phyloP scores from a whole-genome alignment of 176 grass and related monocot genomes.

The Alloteropsis semialata region DNA sequence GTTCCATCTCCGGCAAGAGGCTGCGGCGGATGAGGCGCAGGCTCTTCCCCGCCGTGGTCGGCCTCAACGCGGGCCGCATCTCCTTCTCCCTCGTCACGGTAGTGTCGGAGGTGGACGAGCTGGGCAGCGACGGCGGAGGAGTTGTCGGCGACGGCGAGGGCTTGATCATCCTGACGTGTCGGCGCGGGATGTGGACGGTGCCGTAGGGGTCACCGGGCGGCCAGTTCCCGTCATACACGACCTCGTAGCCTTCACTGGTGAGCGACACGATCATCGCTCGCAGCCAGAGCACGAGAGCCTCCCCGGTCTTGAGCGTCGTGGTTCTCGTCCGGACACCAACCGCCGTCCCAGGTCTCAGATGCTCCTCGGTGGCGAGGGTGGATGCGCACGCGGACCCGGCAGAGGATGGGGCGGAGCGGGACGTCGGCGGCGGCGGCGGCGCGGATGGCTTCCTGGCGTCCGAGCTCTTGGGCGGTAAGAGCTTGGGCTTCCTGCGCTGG shows the following conservation, averaged over 20 bases:
- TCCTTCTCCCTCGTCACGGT: background rate
- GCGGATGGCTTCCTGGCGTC: background rate
- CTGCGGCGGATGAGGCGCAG: background rate
- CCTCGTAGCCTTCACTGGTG: background rate
- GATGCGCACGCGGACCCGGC: no score
- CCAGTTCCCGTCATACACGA: background rate
- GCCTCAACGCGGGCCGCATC: background rate
- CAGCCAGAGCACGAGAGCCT: conserved; percentile 14
- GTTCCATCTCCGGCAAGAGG: background rate
- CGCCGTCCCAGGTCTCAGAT: background rate
- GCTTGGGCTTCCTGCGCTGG: background rate
- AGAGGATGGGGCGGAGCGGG: no score
- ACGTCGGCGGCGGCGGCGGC: background rate
- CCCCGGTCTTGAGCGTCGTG: background rate
- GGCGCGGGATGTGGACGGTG: background rate
- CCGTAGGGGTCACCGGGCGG: background rate
- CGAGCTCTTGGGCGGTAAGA: background rate
- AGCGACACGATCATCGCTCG: background rate
- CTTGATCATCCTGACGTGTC: background rate
- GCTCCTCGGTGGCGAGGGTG: no score
- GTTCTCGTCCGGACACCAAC: background rate
- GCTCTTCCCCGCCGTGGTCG: background rate
- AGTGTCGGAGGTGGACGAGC: background rate
- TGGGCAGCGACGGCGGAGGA: background rate
- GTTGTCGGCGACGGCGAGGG: background rate